Conservation (phyloP, 2,329 filamentous ascomycete genomes). For the Monilinia fructicola region DNA sequence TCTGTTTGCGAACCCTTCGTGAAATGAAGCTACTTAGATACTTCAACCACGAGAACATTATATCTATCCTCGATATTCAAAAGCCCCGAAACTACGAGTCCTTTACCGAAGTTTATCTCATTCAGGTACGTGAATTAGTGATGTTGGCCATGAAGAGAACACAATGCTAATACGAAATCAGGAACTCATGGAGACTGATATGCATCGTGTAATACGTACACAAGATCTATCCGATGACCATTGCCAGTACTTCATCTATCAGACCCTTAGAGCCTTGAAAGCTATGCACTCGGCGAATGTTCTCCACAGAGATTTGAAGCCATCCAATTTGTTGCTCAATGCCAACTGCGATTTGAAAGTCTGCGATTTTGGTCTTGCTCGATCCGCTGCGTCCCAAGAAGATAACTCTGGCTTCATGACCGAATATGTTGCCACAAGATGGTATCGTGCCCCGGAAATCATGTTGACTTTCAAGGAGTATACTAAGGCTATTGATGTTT, state of each 20-base stretch:
- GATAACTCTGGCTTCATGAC: conserved; percentile 99
- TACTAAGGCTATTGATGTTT: conserved; percentile 98
- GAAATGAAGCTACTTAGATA: conserved; percentile 99
- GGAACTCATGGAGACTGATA: conserved; percentile 99
- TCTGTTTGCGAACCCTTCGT: conserved; percentile 90
- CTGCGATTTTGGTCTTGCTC: conserved; percentile 94
- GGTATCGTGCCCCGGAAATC: conserved; percentile 98
- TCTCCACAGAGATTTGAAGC: conserved; percentile 94
- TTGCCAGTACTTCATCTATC: conserved; percentile 99
- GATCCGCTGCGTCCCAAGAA: conserved; percentile 93
- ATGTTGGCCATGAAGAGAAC: background rate
- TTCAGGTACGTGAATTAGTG: conserved; percentile 66
- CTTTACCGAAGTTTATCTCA: conserved; percentile 97
- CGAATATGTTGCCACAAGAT: conserved; percentile 98
- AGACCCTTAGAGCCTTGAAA: conserved; percentile 94
- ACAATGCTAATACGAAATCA: conserved; percentile 43
- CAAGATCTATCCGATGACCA: conserved; percentile 98
- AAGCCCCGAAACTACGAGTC: conserved; percentile 94
- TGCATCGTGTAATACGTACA: conserved; percentile 98
- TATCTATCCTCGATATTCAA: conserved; percentile 98
- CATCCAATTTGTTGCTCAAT: conserved; percentile 93
- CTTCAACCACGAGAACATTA: conserved; percentile 99
- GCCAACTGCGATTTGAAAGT: conserved; percentile 99
- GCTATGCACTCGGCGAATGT: conserved; percentile 99
- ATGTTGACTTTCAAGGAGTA: conserved; percentile 99